phyloP scores from a whole-genome alignment of 306 rosid species.

The cucumber (Cucumis sativus) region Cucumber_9930_V3 NC_026660.2:24902501-24903000 shows the following conservation, averaged over 20 bases:
- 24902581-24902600: background rate
- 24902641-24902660: background rate
- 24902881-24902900: background rate
- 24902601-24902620: background rate
- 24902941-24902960: background rate
- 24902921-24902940: background rate
- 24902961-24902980: background rate
- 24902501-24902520: background rate
- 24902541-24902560: background rate
- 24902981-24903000: background rate
- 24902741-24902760: background rate
- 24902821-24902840: slow-evolving; percentile 71
- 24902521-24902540: background rate
- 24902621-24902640: background rate
- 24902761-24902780: slow-evolving; percentile 49
- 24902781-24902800: slow-evolving; percentile 65
- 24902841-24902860: slow-evolving; percentile 82
- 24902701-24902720: background rate
- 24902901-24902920: background rate
- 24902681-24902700: background rate
- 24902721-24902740: background rate
- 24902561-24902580: background rate
- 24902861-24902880: slow-evolving; percentile 33
- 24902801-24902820: slow-evolving; percentile 68
- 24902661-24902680: background rate